A percentile compares a stretch with the other conserved stretches of the same genome.
Evolutionary conservation across 768 basidiomycete species (phyloP).

Genomic region (Amyloporia xantha): DNA sequence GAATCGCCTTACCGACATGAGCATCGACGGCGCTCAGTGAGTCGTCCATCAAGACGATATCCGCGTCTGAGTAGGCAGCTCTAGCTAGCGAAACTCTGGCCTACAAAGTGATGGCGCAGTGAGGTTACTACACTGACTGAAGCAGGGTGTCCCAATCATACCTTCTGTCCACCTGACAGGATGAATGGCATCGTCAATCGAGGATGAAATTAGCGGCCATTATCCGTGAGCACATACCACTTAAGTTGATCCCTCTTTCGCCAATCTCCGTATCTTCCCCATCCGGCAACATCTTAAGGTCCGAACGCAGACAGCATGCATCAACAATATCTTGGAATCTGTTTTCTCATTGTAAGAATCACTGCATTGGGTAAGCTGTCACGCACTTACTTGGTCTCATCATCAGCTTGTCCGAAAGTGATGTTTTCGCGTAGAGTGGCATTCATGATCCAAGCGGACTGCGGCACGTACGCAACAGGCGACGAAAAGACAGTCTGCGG

Average conservation of each 20-base stretch:
- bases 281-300: slow-evolving; percentile 64
- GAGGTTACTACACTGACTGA: too few species aligned
- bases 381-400: slow-evolving; percentile 43
- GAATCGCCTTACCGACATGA: slow-evolving; percentile 57
- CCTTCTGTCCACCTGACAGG: slow-evolving; percentile 30
- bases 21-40: slow-evolving; percentile 77
- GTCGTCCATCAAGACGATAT: slow-evolving; percentile 77
- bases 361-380: neutral
- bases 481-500: slow-evolving; percentile 41
- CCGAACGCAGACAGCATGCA: slow-evolving; percentile 65
- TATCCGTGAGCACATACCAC: slow-evolving; percentile 31
- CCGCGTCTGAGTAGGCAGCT: slow-evolving; percentile 66
- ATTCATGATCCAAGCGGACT: slow-evolving; percentile 59
- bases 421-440: slow-evolving; percentile 71
- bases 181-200: neutral
- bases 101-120: slow-evolving; percentile 28
- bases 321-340: slow-evolving; percentile 52
- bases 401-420: slow-evolving; percentile 59
- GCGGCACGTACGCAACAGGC: slow-evolving; percentile 51
- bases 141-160: too few species aligned
- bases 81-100: slow-evolving; percentile 73
- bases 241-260: slow-evolving; percentile 70
- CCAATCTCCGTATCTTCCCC: slow-evolving; percentile 69
- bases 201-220: neutral
- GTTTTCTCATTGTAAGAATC: neutral